phyloP scores from a whole-genome alignment of 192 early-diverging fungal species.

The Pilobolus umbonatus region DNA sequence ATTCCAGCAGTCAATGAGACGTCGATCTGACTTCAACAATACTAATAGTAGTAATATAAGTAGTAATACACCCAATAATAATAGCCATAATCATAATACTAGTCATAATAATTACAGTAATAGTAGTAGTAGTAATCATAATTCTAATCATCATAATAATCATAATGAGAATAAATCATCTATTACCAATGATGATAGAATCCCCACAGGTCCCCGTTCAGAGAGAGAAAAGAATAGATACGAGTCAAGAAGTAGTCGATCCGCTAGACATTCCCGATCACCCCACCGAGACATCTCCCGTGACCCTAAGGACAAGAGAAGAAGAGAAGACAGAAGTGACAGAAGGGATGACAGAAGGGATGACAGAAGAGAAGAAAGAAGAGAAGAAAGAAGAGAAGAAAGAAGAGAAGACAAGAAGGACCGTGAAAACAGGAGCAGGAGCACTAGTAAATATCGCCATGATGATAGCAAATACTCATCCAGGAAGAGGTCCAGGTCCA shows the following conservation, averaged over 20 bases:
- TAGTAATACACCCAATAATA: background rate
- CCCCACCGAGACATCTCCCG: slow-evolving; percentile 5
- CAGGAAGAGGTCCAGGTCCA: background rate
- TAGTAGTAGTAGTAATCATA: too few species aligned
- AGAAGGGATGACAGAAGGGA: background rate
- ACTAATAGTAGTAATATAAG: background rate
- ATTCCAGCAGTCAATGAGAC: background rate
- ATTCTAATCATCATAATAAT: background rate
- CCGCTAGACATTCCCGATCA: slow-evolving; percentile 9
- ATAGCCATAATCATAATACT: background rate
- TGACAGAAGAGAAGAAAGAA: background rate
- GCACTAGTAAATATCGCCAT: background rate
- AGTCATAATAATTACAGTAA: too few species aligned
- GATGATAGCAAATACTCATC: background rate
- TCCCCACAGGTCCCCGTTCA: slow-evolving; percentile 27
- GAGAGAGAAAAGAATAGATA: slow-evolving; percentile 11
- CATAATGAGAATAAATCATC: background rate
- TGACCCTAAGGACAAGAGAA: background rate
- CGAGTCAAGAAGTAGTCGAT: slow-evolving; percentile 1
- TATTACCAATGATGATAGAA: slow-evolving; percentile 15
- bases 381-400: background rate
- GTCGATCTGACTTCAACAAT: slow-evolving; percentile 2
- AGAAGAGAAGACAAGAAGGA: background rate
- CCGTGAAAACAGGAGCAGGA: background rate
- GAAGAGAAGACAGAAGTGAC: background rate